Percentiles rank a stretch among this genome's conserved stretches.
These are phyloP conservation scores for Chlorella sp. DNA, from an alignment of 139 green algal genomes.

Conservation along the genomic window DNA sequence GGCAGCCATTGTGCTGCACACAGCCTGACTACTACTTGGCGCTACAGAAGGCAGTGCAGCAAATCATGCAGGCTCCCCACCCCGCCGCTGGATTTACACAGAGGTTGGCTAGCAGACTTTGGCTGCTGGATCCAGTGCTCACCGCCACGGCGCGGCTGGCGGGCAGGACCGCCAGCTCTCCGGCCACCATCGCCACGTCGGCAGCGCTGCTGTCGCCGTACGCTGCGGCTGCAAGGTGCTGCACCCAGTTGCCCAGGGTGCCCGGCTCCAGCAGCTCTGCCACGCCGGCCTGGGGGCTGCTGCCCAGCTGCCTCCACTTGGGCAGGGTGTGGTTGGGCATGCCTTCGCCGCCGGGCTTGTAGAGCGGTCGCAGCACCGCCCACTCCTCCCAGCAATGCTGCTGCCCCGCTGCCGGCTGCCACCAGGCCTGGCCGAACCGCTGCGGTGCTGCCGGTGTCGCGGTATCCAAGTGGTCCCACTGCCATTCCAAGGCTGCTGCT, in stretches of 20 bases:
- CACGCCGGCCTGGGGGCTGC: neutral
- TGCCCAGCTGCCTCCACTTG: neutral
- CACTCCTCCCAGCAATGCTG: neutral
- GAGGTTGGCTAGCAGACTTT: no score
- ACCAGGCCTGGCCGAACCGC: neutral
- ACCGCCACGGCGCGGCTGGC: neutral
- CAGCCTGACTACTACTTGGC: no score
- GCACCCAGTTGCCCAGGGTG: neutral
- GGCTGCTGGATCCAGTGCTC: neutral
- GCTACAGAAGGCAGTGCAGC: neutral
- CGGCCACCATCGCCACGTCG: neutral
- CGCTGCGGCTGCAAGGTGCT: neutral
- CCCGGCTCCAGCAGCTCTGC: neutral
- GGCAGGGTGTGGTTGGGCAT: no score
- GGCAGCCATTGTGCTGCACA: no score
- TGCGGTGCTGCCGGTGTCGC: neutral
- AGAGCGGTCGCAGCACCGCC: neutral
- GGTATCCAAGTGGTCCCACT: neutral
- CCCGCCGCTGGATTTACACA: no score
- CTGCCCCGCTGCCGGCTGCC: neutral
- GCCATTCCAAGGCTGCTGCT: neutral
- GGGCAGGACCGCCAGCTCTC: neutral
- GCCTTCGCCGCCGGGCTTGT: neutral
- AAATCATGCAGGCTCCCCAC: no score
- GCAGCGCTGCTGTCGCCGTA: neutral